phyloP scores from a whole-genome alignment of 2,329 filamentous ascomycete genomes.

The Cercospora canescens region DNA sequence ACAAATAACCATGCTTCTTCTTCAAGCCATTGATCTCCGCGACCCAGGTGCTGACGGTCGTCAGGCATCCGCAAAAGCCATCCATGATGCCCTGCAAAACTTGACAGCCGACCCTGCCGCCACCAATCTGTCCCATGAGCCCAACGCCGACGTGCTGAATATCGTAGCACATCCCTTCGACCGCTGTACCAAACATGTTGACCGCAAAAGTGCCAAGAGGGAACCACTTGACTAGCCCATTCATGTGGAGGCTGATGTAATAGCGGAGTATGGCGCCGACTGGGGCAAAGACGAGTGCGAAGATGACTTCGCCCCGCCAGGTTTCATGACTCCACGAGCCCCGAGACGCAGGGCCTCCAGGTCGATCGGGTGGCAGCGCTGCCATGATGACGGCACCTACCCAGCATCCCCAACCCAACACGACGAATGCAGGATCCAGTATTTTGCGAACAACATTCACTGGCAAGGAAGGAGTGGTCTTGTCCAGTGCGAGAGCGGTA shows the following conservation, averaged over 20 bases:
- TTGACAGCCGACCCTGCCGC: constrained; percentile 45
- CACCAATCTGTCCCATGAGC: constrained; percentile 40
- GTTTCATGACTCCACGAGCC: constrained; percentile 46
- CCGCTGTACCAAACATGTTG: constrained; percentile 73
- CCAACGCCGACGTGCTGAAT: constrained; percentile 62
- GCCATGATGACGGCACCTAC: constrained; percentile 71
- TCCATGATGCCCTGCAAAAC: constrained; percentile 50
- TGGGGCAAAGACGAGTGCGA: constrained; percentile 80
- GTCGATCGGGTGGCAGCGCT: constrained; percentile 66
- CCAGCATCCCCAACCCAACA: constrained; percentile 75
- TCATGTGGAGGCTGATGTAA: constrained; percentile 71
- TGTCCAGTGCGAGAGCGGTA: constrained; percentile 63
- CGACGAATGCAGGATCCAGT: constrained; percentile 63
- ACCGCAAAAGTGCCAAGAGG: constrained; percentile 83
- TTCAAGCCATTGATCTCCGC: constrained; percentile 43
- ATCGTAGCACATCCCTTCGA: constrained; percentile 77
- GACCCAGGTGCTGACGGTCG: constrained; percentile 53
- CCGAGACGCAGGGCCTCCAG: constrained; percentile 33
- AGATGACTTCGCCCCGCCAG: constrained; percentile 76
- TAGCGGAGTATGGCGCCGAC: constrained; percentile 75
- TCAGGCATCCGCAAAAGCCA: constrained; percentile 51
- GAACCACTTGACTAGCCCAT: constrained; percentile 65
- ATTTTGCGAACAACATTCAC: constrained; percentile 58
- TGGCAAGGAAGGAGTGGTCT: constrained; percentile 60
- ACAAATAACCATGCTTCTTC: constrained; percentile 64